Evolutionary conservation across 768 basidiomycete species (phyloP), one percentile per base, ranked within the genome.

Genomic region (Phanerodontia chrysosporium): DNA sequence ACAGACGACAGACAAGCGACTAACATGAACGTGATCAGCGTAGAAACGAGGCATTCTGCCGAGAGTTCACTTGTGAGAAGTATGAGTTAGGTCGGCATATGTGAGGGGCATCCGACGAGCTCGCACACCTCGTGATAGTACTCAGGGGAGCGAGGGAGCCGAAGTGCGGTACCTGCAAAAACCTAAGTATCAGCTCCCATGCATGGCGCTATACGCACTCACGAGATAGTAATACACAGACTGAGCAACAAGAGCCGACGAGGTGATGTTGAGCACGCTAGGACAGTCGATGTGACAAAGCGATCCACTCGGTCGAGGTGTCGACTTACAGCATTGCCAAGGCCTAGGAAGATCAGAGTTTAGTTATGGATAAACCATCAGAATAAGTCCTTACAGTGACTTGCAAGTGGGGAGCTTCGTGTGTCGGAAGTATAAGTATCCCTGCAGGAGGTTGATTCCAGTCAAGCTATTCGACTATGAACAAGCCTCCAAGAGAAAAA

Each of bases 171-270:
- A 80, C 70, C 79, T 80, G 18, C 4, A 51, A 18, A 16, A 46
- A 42, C 9, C 21, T 13, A 12, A 45, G 30, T 24, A n/a, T 51
- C 28, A 25, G 49, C 27, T 16, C 39, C 29, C 18, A 2, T 32
- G 10, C 18, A 21, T 45, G 21, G 16, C 10, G 58, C 10, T 9
- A 7, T 12, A 45, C 4, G 25, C 16, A 59, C 68, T 39, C 49
- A 78, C 79, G 55, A 79, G 65, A 58, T 80, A 80, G 60, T 77
- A 76, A 62, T 77, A 78, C 27, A 80, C 67, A 2, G 77, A 77
- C 61, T 79, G 75, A 1, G 75, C 76, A 10, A 77, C 72, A 13
- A 80, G 66, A 24, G 66, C 66, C 1, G 77, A 75, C 1, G 77
- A 78, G 0, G 67, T 56, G 9, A 79, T 46, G 46, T 80, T 78